Percentiles rank a stretch among this genome's conserved stretches.
These are phyloP conservation scores for Thelonectria discophora DNA, from an alignment of 2,329 filamentous ascomycete species.

Conservation along the genomic window DNA sequence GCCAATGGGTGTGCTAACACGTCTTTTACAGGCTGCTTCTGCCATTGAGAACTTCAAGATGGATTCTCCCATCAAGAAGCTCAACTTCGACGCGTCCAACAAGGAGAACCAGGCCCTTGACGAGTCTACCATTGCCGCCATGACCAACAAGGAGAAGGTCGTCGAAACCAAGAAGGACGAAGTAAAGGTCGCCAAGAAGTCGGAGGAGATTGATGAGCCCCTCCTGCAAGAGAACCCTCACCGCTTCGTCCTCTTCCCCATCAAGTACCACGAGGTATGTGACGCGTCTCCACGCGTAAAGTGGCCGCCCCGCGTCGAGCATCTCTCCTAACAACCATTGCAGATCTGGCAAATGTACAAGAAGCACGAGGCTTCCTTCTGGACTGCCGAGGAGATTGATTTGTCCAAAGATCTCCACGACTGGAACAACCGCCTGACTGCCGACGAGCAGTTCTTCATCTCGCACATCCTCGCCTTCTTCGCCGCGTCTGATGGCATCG, in stretches of 20 bases:
- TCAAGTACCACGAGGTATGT: slow-evolving; percentile 98
- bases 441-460: slow-evolving; percentile 98
- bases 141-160: slow-evolving; percentile 67
- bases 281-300: slow-evolving; percentile 73
- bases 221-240: slow-evolving; percentile 94
- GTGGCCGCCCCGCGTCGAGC: slow-evolving; percentile 52
- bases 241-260: slow-evolving; percentile 97
- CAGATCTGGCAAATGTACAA: slow-evolving; percentile 99
- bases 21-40: slow-evolving; percentile 74
- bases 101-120: slow-evolving; percentile 81
- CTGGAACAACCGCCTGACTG: slow-evolving; percentile 97
- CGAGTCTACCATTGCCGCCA: slow-evolving; percentile 58
- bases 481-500: slow-evolving; percentile 96
- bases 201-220: slow-evolving; percentile 84
- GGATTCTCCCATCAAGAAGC: slow-evolving; percentile 91
- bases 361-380: slow-evolving; percentile 99
- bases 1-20: slow-evolving; percentile 45
- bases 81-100: slow-evolving; percentile 75
- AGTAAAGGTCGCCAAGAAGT: slow-evolving; percentile 61
- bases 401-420: slow-evolving; percentile 98
- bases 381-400: slow-evolving; percentile 99
- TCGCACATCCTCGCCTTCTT: slow-evolving; percentile 99
- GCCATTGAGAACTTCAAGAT: slow-evolving; percentile 91
- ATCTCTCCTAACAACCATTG: slow-evolving; percentile 49
- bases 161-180: slow-evolving; percentile 53